Conservation (phyloP, 2,329 filamentous ascomycete genomes). For the Achaetomium macrosporum region DNA sequence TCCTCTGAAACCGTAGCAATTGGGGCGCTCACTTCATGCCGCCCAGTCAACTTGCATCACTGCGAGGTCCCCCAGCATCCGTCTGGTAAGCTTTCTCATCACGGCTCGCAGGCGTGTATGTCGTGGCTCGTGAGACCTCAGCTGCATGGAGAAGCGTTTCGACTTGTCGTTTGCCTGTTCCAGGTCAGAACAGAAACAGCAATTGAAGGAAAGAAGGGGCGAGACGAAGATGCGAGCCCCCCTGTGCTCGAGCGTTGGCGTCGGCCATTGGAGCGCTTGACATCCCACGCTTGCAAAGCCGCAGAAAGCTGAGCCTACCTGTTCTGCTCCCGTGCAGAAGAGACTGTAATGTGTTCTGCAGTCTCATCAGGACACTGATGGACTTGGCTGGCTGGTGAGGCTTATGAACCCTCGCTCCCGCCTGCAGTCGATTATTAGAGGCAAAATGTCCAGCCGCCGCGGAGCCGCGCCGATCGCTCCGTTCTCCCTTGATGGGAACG, state of each 20-base stretch:
- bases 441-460: slow-evolving; percentile 22
- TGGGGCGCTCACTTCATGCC: slow-evolving; percentile 14
- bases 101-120: slow-evolving; percentile 3
- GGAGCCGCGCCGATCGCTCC: slow-evolving; percentile 16
- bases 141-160: no score
- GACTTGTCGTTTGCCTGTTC: background rate
- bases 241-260: background rate
- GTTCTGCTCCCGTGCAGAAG: background rate
- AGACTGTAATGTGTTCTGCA: background rate
- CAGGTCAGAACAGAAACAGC: background rate
- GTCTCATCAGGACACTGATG: background rate
- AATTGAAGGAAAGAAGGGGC: background rate
- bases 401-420: slow-evolving; percentile 15
- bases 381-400: slow-evolving; percentile 13
- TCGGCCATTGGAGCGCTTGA: background rate
- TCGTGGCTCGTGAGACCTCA: slow-evolving; percentile 13
- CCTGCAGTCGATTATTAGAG: slow-evolving; percentile 18
- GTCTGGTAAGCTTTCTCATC: background rate
- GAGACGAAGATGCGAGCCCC: background rate
- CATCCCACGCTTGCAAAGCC: background rate
- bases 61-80: background rate
- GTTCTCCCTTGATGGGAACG: slow-evolving; percentile 4
- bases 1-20: no score
- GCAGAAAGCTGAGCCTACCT: background rate
- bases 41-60: no score